Evolutionary conservation across 2,329 filamentous ascomycete species (phyloP).

Genomic region (Trichoderma breve): DNA sequence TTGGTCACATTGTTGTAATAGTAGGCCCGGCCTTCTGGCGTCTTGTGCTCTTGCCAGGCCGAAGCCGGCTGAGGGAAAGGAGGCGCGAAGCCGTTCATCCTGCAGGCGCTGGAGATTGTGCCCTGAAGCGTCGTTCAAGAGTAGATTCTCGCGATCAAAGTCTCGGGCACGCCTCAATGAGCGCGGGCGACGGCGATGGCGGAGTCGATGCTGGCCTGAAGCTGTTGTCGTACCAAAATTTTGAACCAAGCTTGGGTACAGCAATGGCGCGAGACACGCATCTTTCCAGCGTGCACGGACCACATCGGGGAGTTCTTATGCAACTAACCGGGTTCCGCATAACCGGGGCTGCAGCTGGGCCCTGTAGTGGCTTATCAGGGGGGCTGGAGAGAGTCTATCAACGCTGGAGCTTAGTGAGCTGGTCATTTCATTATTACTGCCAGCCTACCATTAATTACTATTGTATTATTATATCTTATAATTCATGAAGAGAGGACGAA

Average conservation of each 20-base stretch:
- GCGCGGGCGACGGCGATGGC: conserved; percentile 7
- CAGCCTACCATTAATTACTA: not conserved
- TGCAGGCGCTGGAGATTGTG: conserved; percentile 17
- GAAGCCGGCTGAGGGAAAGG: conserved; percentile 50
- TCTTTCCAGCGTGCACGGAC: conserved; percentile 24
- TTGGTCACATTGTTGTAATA: conserved; percentile 89
- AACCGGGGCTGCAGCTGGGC: conserved; percentile 7
- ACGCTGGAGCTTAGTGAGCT: not conserved
- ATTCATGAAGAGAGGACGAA: not conserved
- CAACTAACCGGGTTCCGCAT: conserved; percentile 5
- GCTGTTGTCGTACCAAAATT: conserved; percentile 4
- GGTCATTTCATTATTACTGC: not conserved
- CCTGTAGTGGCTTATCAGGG: conserved; percentile 3
- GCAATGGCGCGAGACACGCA: conserved; percentile 19
- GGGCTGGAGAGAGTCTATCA: not conserved
- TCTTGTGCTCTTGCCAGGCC: conserved; percentile 78
- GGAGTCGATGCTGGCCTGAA: not conserved
- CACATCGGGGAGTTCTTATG: conserved; percentile 13
- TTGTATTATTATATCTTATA: not conserved
- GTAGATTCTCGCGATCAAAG: not conserved
- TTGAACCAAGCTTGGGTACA: not conserved
- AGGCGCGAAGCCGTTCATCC: conserved; percentile 59
- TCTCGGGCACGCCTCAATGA: not conserved
- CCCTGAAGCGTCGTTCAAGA: not conserved
- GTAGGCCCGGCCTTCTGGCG: conserved; percentile 79